Base-by-base conservation (phyloP, 148 eudicot genomes). In the Silene latifolia region DNA sequence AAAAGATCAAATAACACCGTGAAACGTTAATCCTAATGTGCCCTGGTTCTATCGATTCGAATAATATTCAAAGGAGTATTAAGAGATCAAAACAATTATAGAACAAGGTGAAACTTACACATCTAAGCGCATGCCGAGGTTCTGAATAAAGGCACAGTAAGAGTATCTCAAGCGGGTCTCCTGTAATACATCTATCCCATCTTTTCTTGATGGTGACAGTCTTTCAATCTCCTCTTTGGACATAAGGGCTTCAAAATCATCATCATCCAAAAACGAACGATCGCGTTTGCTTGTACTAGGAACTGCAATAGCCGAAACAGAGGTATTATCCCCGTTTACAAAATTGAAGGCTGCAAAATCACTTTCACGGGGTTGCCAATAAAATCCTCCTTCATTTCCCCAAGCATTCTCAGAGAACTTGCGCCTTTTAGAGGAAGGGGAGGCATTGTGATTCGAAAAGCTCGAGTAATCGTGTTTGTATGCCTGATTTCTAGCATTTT, bases 121-220 rank as follows among this genome's bases (percentile, higher is more conserved):
- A 21, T 95, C 91, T 76, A 95, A 79, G 57, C 86, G 88, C 80
- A 85, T 32, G 63, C 99, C 99, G 61, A 95, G 91, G 77, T 89
- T 89, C 83, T 92, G 99, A 72, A 95, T 85, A 74, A 89, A 95
- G 66, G 91, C 86, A 77, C 99, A 95, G 70, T 95, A 95, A 19
- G 97, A 90, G 84, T 92, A 89, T 35, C 99, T 87, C 89, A 95
- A 74, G 42, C 83, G 88, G 0, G 89, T 81, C 83, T 95, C 99
- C 29, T 85, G 87, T 75, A 87, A 70, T 5, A 82, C 87, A 83
- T 95, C 94, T 80, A 95, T 95, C 32, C 99, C 99, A 85, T 95
- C 97, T 85, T 92, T 95, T 83, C 99, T 92, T 4, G 99, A 95
- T 0, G 99, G 97, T 56, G 99, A 92, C 75, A 87, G 79, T 48